These are phyloP conservation scores for Lachnellula occidentalis DNA, from an alignment of 2,329 filamentous ascomycete genomes.

Conservation along the genomic window DNA sequence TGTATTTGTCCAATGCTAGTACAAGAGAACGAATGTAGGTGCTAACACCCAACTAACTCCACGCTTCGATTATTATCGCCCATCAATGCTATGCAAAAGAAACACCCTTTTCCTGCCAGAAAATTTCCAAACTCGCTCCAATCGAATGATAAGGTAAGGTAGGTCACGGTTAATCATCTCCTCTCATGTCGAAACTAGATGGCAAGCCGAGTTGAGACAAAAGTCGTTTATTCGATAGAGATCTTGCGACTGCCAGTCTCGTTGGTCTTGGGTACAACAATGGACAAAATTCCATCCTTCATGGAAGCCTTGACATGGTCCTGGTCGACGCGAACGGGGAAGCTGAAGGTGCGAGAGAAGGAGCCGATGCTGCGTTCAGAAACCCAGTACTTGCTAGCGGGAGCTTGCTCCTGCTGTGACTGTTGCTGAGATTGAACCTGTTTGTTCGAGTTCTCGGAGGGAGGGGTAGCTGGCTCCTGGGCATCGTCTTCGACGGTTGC, in stretches of 20 bases:
- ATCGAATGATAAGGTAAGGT: background rate
- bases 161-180: background rate
- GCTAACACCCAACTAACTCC: background rate
- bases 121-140: background rate
- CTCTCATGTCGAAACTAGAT: background rate
- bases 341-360: slow-evolving; percentile 64
- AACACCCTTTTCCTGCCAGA: background rate
- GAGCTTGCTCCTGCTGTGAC: slow-evolving; percentile 13
- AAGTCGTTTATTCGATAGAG: slow-evolving; percentile 32
- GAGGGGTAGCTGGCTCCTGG: slow-evolving; percentile 3
- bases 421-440: slow-evolving; percentile 9
- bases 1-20: background rate
- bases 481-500: slow-evolving; percentile 55
- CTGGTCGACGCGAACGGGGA: slow-evolving; percentile 59
- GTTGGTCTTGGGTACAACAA: slow-evolving; percentile 61
- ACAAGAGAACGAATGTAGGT: background rate
- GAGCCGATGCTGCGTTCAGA: slow-evolving; percentile 60
- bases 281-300: slow-evolving; percentile 59
- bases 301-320: slow-evolving; percentile 56
- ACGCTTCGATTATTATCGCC: background rate
- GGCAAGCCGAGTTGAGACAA: background rate
- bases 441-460: too few relatives aligned
- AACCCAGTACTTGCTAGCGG: slow-evolving; percentile 61
- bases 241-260: slow-evolving; percentile 54
- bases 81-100: background rate